Evolutionary conservation across 2,329 filamentous ascomycete species (phyloP), one percentile per base, ranked within the genome.

Genomic region (Sclerotinia trifoliorum): DNA sequence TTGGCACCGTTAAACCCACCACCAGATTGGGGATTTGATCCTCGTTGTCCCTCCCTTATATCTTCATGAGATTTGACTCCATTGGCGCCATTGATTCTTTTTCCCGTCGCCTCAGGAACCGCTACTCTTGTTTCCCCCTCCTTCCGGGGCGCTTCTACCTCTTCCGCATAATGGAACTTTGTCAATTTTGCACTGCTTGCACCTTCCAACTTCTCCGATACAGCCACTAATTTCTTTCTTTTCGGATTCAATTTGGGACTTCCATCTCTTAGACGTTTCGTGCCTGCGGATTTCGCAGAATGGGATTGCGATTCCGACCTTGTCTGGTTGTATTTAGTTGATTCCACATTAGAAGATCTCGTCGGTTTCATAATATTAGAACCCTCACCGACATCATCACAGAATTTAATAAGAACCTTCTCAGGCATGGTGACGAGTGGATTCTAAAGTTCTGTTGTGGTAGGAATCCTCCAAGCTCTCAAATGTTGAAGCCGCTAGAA

Each of bases 371-470:
- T 7, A 42, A 57, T 24, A 21, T 65, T 42, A 13, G 49, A n/a
- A 15, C 13, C 19, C n/a, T 65, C 66, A 32, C 46, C 68, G 44
- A 35, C 56, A 13, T 78, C 75, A 55, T 78, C 78, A 24, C 73
- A 75, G 70, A 82, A 81, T 46, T 76, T 76, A 19, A 75, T 79
- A 68, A 78, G 78, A 15, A 81, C 76, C 71, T 78, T 77, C 74
- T 81, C 79, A 39, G 80, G 79, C 80, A 82, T 82, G 42, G 42
- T 51, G 39, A 35, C 26, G 26, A 65, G 19, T 44, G n/a, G 15
- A 44, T 29, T 35, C 32, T 10, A 56, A 32, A 32, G 29, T n/a
- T 21, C 17, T 19, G 21, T 56, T 42, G 6, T 52, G 21, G 48
- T n/a, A 24, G 54, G 54, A 56, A 13, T n/a, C n/a, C 19, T n/a